Conservation (phyloP, 805 yeast genomes). For the Debaryomyces maramus region DNA sequence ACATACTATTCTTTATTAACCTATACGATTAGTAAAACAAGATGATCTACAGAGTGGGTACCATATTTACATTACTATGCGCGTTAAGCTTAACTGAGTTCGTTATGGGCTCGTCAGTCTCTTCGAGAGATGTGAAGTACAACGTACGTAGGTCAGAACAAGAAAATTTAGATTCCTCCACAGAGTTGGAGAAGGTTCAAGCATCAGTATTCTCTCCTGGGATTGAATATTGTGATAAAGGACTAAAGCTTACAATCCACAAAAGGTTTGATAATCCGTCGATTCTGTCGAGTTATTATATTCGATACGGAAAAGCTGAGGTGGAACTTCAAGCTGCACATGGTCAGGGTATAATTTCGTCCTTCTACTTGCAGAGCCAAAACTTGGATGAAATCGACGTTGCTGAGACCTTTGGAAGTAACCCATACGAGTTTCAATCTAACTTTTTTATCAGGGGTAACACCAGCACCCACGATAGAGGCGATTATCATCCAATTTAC, state of each 20-base stretch:
- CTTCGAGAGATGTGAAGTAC: no score
- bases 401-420: conserved; percentile 41
- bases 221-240: conserved; percentile 9
- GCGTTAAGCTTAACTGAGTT: no score
- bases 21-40: no score
- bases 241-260: conserved; percentile 13
- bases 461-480: conserved; percentile 34
- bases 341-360: conserved; percentile 39
- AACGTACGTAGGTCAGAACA: no score
- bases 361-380: conserved; percentile 42
- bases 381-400: conserved; percentile 45
- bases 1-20: no score
- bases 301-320: conserved; percentile 38
- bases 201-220: conserved; percentile 9
- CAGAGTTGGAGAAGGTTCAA: no score
- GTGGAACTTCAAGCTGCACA: conserved; percentile 32
- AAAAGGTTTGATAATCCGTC: conserved; percentile 34
- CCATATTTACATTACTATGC: no score
- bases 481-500: conserved; percentile 28
- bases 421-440: conserved; percentile 29
- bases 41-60: no score
- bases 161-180: no score
- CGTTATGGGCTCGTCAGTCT: no score
- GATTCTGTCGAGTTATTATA: conserved; percentile 27
- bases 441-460: conserved; percentile 44